Base-by-base conservation (phyloP, 2,329 filamentous ascomycete species). In the Diaporthe capsici region DNA sequence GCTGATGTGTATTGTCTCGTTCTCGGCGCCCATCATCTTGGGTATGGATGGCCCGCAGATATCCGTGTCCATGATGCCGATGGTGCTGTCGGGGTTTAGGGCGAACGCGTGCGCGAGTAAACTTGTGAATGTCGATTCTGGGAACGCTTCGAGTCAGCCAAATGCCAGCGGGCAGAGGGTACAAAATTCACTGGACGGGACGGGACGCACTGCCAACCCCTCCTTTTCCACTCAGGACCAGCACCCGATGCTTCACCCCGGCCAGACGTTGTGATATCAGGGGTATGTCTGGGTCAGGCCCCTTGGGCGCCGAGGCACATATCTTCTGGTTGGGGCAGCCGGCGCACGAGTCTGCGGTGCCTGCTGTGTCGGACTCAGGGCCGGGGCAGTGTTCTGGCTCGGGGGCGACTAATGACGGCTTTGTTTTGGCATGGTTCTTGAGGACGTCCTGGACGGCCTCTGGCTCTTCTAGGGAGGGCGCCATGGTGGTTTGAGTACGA, bases 21-120 rank as follows among this genome's bases (percentile, higher is more conserved):
- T 87, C 84, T 98, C 96, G 1, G 98, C 96, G 47, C 97, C 97
- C 93, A 99, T 96, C 96, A 99, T 98, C 87, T 98, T 98, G 28
- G 97, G 97, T 81, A 99, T 98, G 78, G 92, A 95, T 0, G 97
- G 97, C 0, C 97, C 97, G 85, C 95, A 98, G 77, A 99, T 98
- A 84, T 99, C 97, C 9, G 97, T 97, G 85, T 99, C 97, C 95
- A 98, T 98, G 80, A 99, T 93, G 28, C 96, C 97, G 39, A 99
- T 94, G 1, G 92, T 95, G 74, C 88, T 93, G 61, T 93, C 91
- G 0, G 93, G 92, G 83, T 97, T 95, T 20, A 91, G 91, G 1
- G 97, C 95, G 80, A 99, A 97, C 1, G 94, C 96, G 82, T 98
- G 95, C 2, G 94, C 94, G 25, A 98, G 91, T 80, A 98, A 91